phyloP scores from a whole-genome alignment of 352 stramenopile species.

The Pythium sp. region DNA sequence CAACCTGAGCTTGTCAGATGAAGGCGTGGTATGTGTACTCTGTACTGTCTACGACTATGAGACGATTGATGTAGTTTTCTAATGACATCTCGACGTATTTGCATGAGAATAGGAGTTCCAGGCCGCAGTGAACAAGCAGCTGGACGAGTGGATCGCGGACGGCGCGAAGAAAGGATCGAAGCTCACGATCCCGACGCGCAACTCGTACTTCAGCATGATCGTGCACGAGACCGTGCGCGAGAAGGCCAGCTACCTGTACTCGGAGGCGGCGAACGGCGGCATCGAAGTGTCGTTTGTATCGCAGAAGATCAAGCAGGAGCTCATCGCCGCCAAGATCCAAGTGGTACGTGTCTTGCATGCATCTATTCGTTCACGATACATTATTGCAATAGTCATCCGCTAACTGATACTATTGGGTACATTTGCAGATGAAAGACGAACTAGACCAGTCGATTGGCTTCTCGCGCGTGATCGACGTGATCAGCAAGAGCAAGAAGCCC shows the following conservation, averaged over 20 bases:
- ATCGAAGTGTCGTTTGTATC: conserved; percentile 64
- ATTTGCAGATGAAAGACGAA: conserved; percentile 45
- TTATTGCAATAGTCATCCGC: background rate
- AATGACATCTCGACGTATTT: background rate
- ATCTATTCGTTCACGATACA: background rate
- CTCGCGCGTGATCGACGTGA: conserved; percentile 68
- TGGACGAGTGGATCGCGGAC: conserved; percentile 51
- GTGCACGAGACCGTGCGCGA: conserved; percentile 58
- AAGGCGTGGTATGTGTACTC: conserved; percentile 24
- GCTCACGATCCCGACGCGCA: conserved; percentile 50
- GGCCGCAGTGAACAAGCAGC: conserved; percentile 38
- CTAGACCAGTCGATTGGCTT: conserved; percentile 75
- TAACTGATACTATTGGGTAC: background rate
- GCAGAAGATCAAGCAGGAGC: conserved; percentile 61
- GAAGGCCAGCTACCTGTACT: conserved; percentile 65
- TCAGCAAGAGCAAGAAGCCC: conserved; percentile 74
- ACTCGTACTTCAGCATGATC: conserved; percentile 76
- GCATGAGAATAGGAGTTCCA: conserved; percentile 27
- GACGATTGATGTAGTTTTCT: background rate
- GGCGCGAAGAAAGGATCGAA: conserved; percentile 51
- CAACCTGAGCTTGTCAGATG: conserved; percentile 40
- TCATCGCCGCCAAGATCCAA: conserved; percentile 44
- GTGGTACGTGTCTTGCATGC: conserved; percentile 5
- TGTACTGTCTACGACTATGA: background rate
- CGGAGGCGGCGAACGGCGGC: conserved; percentile 35